phyloP scores from a whole-genome alignment of 1,284 basidiomycete genomes.

The Apiotrichum mycotoxinovorans region DNA sequence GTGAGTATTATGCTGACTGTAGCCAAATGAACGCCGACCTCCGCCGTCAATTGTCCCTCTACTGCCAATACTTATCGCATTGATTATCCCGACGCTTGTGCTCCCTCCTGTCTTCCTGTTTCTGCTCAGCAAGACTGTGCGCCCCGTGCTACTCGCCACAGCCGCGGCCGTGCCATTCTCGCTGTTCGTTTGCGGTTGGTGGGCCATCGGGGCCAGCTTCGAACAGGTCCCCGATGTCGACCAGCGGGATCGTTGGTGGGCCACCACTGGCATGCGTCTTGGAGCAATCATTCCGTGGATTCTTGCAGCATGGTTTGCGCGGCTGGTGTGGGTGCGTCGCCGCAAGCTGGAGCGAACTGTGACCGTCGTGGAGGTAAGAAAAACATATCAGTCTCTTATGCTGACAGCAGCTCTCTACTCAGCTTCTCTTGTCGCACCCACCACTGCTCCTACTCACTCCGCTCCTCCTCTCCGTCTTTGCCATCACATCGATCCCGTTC shows the following conservation, averaged over 20 bases:
- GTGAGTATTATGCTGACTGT: background rate
- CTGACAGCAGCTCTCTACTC: conserved; percentile 60
- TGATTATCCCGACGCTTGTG: conserved; percentile 67
- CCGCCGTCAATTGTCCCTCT: conserved; percentile 63
- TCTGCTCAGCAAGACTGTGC: conserved; percentile 70
- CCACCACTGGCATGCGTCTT: conserved; percentile 61
- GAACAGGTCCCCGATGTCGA: conserved; percentile 67
- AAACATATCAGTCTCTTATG: conserved; percentile 6
- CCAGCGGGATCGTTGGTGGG: conserved; percentile 72
- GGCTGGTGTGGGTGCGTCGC: conserved; percentile 64
- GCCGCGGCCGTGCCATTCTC: conserved; percentile 75
- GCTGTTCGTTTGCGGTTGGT: conserved; percentile 73
- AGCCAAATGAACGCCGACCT: conserved; percentile 2
- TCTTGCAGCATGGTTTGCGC: conserved; percentile 66
- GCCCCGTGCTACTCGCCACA: conserved; percentile 75
- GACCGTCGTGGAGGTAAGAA: conserved; percentile 64
- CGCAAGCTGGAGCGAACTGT: conserved; percentile 58
- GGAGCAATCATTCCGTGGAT: conserved; percentile 72
- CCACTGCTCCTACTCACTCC: conserved; percentile 78
- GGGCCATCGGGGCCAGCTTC: conserved; percentile 86
- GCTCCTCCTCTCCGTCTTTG: conserved; percentile 65
- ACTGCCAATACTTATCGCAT: conserved; percentile 73
- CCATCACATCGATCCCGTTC: conserved; percentile 77
- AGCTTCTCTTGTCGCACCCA: conserved; percentile 71
- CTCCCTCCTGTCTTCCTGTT: conserved; percentile 73